Conservation (phyloP, 768 basidiomycete genomes). For the Coprinellus aureogranulatus region DNA sequence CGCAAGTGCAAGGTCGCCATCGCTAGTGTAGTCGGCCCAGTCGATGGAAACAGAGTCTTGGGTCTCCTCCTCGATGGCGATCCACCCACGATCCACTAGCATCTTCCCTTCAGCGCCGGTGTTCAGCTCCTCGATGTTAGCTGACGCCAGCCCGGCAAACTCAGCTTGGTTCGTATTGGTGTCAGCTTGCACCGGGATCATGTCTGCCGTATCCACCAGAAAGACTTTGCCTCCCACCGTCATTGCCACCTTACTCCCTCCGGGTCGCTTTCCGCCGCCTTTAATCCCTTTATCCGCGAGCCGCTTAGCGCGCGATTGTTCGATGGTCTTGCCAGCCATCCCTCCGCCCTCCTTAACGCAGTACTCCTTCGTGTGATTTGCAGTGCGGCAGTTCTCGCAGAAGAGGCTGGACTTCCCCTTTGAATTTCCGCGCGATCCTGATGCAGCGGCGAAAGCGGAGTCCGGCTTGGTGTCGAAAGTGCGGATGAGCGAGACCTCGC, state of each 20-base stretch:
- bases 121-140: neutral
- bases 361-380: conserved; percentile 14
- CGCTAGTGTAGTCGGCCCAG: conserved; percentile 7
- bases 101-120: neutral
- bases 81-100: neutral
- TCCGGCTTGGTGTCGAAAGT: neutral
- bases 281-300: conserved; percentile 3
- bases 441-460: conserved; percentile 2
- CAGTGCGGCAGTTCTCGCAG: conserved; percentile 15
- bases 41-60: conserved; percentile 3
- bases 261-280: neutral
- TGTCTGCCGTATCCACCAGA: neutral
- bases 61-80: neutral
- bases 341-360: conserved; percentile 22
- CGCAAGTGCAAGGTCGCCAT: no score
- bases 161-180: neutral
- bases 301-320: conserved; percentile 14
- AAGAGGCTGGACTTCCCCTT: neutral
- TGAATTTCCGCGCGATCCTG: neutral
- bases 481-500: neutral
- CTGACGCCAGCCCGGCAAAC: neutral
- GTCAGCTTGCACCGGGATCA: neutral
- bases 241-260: neutral
- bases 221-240: neutral
- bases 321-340: conserved; percentile 24